These are phyloP conservation scores for Tremella fuciformis DNA, from an alignment of 768 basidiomycete species.

Conservation along the genomic window DNA sequence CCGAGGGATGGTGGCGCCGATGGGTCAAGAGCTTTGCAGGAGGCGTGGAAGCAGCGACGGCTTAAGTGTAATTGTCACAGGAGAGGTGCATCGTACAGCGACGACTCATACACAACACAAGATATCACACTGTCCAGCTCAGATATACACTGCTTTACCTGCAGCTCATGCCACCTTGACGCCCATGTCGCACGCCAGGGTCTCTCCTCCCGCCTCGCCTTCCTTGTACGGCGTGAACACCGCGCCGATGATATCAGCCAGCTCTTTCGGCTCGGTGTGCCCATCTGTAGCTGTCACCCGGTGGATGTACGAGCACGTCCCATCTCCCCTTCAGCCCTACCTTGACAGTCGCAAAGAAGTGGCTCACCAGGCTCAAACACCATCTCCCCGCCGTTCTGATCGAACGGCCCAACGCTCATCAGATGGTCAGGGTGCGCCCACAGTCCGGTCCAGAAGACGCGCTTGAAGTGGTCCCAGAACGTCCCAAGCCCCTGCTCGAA, in stretches of 20 bases:
- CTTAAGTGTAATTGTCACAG: not conserved
- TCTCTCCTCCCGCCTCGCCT: slow-evolving; percentile 6
- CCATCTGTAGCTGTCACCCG: slow-evolving; percentile 37
- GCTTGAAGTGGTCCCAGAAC: slow-evolving; percentile 55
- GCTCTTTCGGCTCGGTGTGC: slow-evolving; percentile 27
- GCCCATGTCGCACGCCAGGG: slow-evolving; percentile 3
- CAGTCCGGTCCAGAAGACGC: slow-evolving; percentile 92
- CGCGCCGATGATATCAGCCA: slow-evolving; percentile 26
- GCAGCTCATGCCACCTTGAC: slow-evolving; percentile 1
- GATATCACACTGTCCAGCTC: not conserved
- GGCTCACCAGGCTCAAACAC: slow-evolving; percentile 35
- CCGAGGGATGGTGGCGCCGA: slow-evolving; percentile 44
- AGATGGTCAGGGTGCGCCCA: slow-evolving; percentile 72
- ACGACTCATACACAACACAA: not conserved
- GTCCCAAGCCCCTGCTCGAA: slow-evolving; percentile 51
- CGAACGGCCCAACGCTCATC: slow-evolving; percentile 27
- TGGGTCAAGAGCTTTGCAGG: slow-evolving; percentile 48
- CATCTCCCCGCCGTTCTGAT: slow-evolving; percentile 43
- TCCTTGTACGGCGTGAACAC: slow-evolving; percentile 14
- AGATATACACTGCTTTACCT: not conserved
- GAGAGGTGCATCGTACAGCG: too few species aligned
- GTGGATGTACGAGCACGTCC: slow-evolving; percentile 34
- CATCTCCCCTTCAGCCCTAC: slow-evolving; percentile 20
- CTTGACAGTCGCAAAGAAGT: too few species aligned
- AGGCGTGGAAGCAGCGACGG: slow-evolving; percentile 42